These are phyloP conservation scores for Akanthomyces muscarius DNA, from an alignment of 2,329 filamentous ascomycete species.

Conservation along the genomic window DNA sequence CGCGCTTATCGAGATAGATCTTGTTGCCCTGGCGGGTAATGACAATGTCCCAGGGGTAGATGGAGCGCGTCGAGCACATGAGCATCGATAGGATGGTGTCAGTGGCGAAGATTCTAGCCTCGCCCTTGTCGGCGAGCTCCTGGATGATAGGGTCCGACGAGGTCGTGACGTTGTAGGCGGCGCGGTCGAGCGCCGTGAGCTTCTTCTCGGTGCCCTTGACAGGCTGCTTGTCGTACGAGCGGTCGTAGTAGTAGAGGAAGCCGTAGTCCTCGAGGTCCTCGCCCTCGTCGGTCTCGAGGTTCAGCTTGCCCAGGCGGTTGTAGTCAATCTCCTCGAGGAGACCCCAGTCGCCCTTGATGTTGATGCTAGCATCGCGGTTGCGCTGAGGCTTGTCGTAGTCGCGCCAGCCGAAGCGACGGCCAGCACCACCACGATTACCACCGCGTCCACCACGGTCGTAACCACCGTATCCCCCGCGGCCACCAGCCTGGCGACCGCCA, in stretches of 20 bases:
- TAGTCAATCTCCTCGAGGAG: constrained; percentile 99
- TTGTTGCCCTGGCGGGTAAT: constrained; percentile 91
- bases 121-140: constrained; percentile 91
- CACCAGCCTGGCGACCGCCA: constrained; percentile 61
- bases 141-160: constrained; percentile 95
- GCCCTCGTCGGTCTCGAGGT: constrained; percentile 89
- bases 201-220: constrained; percentile 86
- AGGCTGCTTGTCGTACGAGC: constrained; percentile 86
- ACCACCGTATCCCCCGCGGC: constrained; percentile 32
- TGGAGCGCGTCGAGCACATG: constrained; percentile 94
- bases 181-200: constrained; percentile 83
- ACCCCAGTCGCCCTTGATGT: constrained; percentile 93
- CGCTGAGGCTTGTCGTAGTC: constrained; percentile 97
- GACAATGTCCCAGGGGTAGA: constrained; percentile 98
- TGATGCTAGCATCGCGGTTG: constrained; percentile 92
- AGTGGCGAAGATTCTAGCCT: constrained; percentile 94
- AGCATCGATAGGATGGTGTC: constrained; percentile 98
- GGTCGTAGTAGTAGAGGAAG: constrained; percentile 98
- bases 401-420: constrained; percentile 94
- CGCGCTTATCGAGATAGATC: constrained; percentile 98
- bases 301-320: constrained; percentile 89
- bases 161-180: constrained; percentile 96
- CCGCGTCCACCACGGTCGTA: constrained; percentile 72
- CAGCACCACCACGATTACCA: constrained; percentile 63
- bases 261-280: constrained; percentile 95